Conservation (phyloP, 1,139 yeast species). For the Yamadazyma diddensiae region DNA sequence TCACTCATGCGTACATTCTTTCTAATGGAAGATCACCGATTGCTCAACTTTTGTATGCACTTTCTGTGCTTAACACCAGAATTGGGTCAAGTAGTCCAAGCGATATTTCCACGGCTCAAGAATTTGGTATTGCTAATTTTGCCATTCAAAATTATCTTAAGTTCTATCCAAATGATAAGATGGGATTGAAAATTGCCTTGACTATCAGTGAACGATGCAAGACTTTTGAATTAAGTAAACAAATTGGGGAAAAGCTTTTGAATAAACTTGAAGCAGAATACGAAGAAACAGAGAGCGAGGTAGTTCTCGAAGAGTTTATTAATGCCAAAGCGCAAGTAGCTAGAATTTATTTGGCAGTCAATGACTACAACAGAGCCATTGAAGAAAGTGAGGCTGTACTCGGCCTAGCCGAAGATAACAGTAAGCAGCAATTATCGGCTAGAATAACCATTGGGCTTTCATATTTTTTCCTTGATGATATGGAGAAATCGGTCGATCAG, state of each 20-base stretch:
- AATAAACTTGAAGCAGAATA: slow-evolving; percentile 52
- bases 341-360: slow-evolving; percentile 62
- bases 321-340: slow-evolving; percentile 67
- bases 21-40: slow-evolving; percentile 73
- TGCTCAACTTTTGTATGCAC: slow-evolving; percentile 71
- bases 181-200: slow-evolving; percentile 60
- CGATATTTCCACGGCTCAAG: slow-evolving; percentile 60
- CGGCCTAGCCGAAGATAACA: slow-evolving; percentile 38
- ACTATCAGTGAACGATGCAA: slow-evolving; percentile 70
- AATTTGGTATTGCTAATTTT: slow-evolving; percentile 61
- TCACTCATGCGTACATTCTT: slow-evolving; percentile 74
- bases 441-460: slow-evolving; percentile 70
- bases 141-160: slow-evolving; percentile 74
- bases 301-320: slow-evolving; percentile 49
- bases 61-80: slow-evolving; percentile 48
- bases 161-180: slow-evolving; percentile 59
- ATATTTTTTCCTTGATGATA: slow-evolving; percentile 57
- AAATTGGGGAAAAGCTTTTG: slow-evolving; percentile 47
- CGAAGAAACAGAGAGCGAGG: slow-evolving; percentile 53
- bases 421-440: slow-evolving; percentile 46
- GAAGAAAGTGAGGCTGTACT: slow-evolving; percentile 59
- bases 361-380: slow-evolving; percentile 54
- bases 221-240: slow-evolving; percentile 53
- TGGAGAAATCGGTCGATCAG: slow-evolving; percentile 64
- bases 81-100: slow-evolving; percentile 38